phyloP scores from a whole-genome alignment of 345 rosid species.

The Pelargonium nanum region DNA sequence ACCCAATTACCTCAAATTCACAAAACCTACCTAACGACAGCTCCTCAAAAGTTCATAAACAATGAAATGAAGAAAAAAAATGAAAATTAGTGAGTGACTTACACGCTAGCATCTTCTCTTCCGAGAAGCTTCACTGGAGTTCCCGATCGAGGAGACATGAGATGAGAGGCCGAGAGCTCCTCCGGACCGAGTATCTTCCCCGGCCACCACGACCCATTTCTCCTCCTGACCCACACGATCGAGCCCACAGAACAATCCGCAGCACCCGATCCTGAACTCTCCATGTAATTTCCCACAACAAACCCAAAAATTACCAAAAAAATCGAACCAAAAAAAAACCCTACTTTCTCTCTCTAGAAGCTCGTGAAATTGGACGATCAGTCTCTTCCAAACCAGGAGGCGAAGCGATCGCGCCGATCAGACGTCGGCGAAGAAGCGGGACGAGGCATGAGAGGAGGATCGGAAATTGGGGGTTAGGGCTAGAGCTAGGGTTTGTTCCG shows the following conservation, averaged over 20 bases:
- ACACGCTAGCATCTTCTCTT: constrained; percentile 99
- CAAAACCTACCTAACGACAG: not conserved
- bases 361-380: no score
- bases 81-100: constrained; percentile 17
- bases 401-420: constrained; percentile 7
- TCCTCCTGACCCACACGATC: constrained; percentile 93
- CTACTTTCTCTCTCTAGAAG: no score
- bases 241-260: constrained; percentile 39
- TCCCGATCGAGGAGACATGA: constrained; percentile 84
- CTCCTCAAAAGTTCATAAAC: not conserved
- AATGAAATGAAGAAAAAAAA: not conserved
- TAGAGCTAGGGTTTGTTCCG: constrained; percentile 48
- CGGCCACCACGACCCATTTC: constrained; percentile 99
- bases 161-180: constrained; percentile 64
- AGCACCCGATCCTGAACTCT: constrained; percentile 40
- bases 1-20: not conserved
- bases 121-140: constrained; percentile 99
- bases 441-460: constrained; percentile 22
- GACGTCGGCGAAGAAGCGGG: constrained; percentile 30
- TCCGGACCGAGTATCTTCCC: constrained; percentile 78
- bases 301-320: not conserved
- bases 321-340: no score
- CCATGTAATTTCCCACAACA: constrained; percentile 22
- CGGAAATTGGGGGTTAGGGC: constrained; percentile 22
- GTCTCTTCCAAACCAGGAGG: not conserved